These are phyloP conservation scores for Solanum pinnatisectum DNA, from an alignment of 257 asterid species.

Conservation along the genomic window DNA sequence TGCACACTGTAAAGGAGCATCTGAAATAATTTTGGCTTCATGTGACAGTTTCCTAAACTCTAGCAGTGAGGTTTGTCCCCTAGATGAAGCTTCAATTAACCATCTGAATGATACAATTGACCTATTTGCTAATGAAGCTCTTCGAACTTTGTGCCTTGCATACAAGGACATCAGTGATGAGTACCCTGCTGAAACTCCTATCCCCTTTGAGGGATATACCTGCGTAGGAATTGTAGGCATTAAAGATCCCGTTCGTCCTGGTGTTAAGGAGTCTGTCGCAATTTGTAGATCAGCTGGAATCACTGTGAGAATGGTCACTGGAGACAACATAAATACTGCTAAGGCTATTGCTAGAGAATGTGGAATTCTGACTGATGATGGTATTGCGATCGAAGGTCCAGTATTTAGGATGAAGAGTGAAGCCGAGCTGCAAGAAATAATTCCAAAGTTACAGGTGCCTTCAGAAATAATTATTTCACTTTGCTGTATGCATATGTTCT, in stretches of 20 bases:
- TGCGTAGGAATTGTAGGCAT: slow-evolving; percentile 77
- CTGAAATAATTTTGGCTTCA: slow-evolving; percentile 76
- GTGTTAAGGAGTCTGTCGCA: slow-evolving; percentile 86
- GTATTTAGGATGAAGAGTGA: slow-evolving; percentile 63
- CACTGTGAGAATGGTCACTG: slow-evolving; percentile 82
- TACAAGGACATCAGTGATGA: slow-evolving; percentile 49
- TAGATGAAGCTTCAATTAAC: slow-evolving; percentile 33
- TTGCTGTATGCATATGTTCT: neutral
- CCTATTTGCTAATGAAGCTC: slow-evolving; percentile 69
- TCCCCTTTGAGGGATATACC: slow-evolving; percentile 68
- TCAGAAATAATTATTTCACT: neutral
- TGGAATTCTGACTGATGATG: slow-evolving; percentile 75
- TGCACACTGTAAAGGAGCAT: slow-evolving; percentile 89
- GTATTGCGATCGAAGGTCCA: slow-evolving; percentile 85
- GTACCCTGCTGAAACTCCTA: slow-evolving; percentile 28
- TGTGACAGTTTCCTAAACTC: slow-evolving; percentile 53
- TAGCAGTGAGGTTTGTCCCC: slow-evolving; percentile 44
- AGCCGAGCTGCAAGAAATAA: slow-evolving; percentile 57
- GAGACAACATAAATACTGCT: slow-evolving; percentile 86
- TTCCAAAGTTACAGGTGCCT: slow-evolving; percentile 76
- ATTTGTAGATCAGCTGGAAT: slow-evolving; percentile 81
- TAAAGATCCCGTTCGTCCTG: slow-evolving; percentile 87
- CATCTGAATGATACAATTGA: slow-evolving; percentile 53
- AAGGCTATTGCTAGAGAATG: slow-evolving; percentile 93
- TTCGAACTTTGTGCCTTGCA: slow-evolving; percentile 77